Evolutionary conservation across 495 filamentous ascomycete species (phyloP).

Genomic region (Tuber melanosporum): DNA sequence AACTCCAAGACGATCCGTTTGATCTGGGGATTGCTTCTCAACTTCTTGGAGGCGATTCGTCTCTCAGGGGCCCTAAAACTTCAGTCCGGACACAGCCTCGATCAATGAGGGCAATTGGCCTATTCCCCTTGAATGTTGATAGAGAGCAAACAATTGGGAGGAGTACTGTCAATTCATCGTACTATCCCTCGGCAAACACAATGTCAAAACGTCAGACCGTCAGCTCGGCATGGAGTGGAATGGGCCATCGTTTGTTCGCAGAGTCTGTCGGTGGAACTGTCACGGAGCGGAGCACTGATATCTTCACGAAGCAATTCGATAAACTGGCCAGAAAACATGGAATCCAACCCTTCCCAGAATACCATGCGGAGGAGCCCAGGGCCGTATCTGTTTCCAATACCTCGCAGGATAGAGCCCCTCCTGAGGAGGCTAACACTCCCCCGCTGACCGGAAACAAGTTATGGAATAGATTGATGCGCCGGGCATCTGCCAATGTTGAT

Average conservation of each 20-base stretch:
- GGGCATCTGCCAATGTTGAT: constrained; percentile 37
- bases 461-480: constrained; percentile 37
- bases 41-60: constrained; percentile 23
- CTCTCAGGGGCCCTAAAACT: constrained; percentile 14
- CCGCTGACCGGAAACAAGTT: constrained; percentile 34
- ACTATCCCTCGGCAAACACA: constrained; percentile 30
- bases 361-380: constrained; percentile 24
- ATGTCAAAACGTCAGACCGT: constrained; percentile 39
- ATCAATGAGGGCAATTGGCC: constrained; percentile 31
- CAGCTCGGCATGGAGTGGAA: constrained; percentile 41
- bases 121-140: constrained; percentile 26
- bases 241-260: constrained; percentile 38
- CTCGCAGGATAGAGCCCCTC: constrained; percentile 18
- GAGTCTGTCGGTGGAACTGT: constrained; percentile 26
- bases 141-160: constrained; percentile 23
- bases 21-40: constrained; percentile 32
- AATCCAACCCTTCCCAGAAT: constrained; percentile 38
- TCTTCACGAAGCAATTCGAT: constrained; percentile 40
- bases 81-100: constrained; percentile 27
- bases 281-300: constrained; percentile 27
- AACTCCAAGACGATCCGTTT: constrained; percentile 31
- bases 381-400: constrained; percentile 37
- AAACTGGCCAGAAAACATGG: constrained; percentile 41
- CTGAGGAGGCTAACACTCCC: constrained; percentile 30
- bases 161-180: constrained; percentile 23